Base-by-base conservation (phyloP, 108 stramenopile genomes). In the Nannochloropsis gaditana region DNA sequence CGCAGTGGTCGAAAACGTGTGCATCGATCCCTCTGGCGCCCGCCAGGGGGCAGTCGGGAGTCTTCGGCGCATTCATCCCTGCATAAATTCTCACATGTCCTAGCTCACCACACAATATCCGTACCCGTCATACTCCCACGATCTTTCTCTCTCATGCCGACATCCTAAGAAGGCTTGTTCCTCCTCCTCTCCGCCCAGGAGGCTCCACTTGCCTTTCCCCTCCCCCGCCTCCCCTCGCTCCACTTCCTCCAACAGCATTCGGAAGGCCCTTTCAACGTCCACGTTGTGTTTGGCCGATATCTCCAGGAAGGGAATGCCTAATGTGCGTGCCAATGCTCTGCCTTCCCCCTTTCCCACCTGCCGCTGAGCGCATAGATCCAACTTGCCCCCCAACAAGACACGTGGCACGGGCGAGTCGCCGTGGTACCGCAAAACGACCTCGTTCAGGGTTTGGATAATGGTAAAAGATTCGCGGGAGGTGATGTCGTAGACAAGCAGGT, bases 321-420 rank as follows among this genome's bases (percentile, higher is more conserved):
- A n/a, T 0, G 59, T n/a, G 15, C 59, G 2, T 2, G 59, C 59
- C 5, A 73, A n/a, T 6, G 15, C n/a, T n/a, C 59, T 73, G 19
- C 59, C 59, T 73, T 73, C 59, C 59, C n/a, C 59, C 59, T 73
- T 73, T n/a, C 59, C 59, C n/a, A 73, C 59, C 59, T 73, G 15
- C 19, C 59, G 59, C n/a, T 73, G 59, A 15, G 59, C 59, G n/a
- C 59, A 73, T 6, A n/a, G 59, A 6, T 73, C 59, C 15, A 73
- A n/a, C 59, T n/a, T 73, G 6, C 59, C 15, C 59, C 19, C 59
- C 19, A 73, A 15, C 59, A 73, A 6, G 59, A 73, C 59, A 6
- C 59, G 59, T 4, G 59, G 59, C 8, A 73, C 59, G n/a, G 59
- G 59, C 19, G 19, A 6, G 6, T n/a, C 59, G 19, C 59, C 59